Percentiles rank a stretch among this genome's conserved stretches.
phyloP scores from a whole-genome alignment of 1,284 basidiomycete genomes.

The Gymnopus androsaceus region DNA sequence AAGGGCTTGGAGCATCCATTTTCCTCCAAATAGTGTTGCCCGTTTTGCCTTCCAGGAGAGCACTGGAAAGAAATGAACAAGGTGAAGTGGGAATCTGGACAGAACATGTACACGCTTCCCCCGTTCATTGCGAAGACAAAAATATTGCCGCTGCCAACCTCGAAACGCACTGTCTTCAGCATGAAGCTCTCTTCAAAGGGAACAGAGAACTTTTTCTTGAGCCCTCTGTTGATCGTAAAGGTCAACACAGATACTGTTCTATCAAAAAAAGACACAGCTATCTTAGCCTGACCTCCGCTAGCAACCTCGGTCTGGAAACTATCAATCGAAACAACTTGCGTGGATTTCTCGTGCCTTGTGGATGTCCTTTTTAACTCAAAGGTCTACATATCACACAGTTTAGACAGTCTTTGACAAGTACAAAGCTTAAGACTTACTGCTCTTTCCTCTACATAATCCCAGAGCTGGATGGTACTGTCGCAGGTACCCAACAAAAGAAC shows the following conservation, averaged over 20 bases:
- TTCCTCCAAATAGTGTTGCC: background rate
- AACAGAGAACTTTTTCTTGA: background rate
- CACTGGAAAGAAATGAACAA: background rate
- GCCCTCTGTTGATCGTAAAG: background rate
- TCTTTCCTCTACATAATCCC: background rate
- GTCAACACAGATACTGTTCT: background rate
- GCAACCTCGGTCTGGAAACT: background rate
- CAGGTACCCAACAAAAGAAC: slow-evolving; percentile 1
- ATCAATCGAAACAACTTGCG: background rate
- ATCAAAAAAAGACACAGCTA: background rate
- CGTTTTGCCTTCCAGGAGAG: background rate
- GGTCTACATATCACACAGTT: background rate
- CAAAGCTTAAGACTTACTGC: background rate
- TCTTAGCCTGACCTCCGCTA: background rate
- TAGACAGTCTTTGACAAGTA: background rate
- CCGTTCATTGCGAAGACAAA: background rate
- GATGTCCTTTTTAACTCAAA: background rate
- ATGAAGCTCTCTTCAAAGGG: background rate
- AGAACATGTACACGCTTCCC: background rate
- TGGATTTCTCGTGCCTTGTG: background rate
- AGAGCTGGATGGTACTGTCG: background rate
- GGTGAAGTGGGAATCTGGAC: background rate
- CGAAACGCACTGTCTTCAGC: background rate
- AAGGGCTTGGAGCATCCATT: background rate
- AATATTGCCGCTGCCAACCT: background rate